A percentile compares a stretch with the other conserved stretches of the same genome.
These are phyloP conservation scores for Penicillium canescens DNA, from an alignment of 495 filamentous ascomycete genomes.

Conservation along the genomic window DNA sequence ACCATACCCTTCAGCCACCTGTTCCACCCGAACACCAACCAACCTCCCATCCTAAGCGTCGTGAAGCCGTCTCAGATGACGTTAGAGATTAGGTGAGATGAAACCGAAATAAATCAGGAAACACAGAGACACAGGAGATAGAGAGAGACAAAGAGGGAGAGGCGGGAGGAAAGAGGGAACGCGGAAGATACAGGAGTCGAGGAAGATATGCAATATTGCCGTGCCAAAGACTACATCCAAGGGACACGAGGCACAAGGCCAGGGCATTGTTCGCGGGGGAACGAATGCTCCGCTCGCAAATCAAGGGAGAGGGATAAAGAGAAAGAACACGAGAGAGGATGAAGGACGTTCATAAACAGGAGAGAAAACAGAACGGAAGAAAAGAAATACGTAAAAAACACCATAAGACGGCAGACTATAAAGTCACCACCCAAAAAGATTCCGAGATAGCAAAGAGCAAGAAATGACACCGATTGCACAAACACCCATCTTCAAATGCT, in stretches of 20 bases:
- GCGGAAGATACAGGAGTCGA: background rate
- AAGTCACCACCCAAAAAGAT: constrained; percentile 39
- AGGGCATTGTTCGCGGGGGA: background rate
- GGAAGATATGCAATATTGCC: constrained; percentile 11
- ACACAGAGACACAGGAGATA: constrained; percentile 12
- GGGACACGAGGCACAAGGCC: constrained; percentile 10
- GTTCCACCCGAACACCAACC: constrained; percentile 36
- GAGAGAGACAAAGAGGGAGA: constrained; percentile 9
- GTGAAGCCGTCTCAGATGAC: constrained; percentile 30
- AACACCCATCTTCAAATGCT: constrained; percentile 47
- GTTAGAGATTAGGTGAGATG: constrained; percentile 35
- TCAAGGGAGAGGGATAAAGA: constrained; percentile 13
- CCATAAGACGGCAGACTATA: constrained; percentile 25
- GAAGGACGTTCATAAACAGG: constrained; percentile 20
- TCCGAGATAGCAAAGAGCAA: constrained; percentile 39
- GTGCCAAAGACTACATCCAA: constrained; percentile 27
- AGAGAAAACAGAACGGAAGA: constrained; percentile 18
- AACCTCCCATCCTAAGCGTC: constrained; percentile 25
- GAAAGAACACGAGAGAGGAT: constrained; percentile 9
- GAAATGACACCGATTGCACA: constrained; percentile 37
- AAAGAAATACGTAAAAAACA: constrained; percentile 22
- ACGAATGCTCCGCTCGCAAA: constrained; percentile 19
- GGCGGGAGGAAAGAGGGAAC: constrained; percentile 2
- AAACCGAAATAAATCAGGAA: constrained; percentile 29
- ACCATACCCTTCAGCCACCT: constrained; percentile 26